A percentile compares a stretch with the other conserved stretches of the same genome.
These are phyloP conservation scores for Porcisia hertigi DNA, from an alignment of 208 protist species.

Conservation along the genomic window DNA sequence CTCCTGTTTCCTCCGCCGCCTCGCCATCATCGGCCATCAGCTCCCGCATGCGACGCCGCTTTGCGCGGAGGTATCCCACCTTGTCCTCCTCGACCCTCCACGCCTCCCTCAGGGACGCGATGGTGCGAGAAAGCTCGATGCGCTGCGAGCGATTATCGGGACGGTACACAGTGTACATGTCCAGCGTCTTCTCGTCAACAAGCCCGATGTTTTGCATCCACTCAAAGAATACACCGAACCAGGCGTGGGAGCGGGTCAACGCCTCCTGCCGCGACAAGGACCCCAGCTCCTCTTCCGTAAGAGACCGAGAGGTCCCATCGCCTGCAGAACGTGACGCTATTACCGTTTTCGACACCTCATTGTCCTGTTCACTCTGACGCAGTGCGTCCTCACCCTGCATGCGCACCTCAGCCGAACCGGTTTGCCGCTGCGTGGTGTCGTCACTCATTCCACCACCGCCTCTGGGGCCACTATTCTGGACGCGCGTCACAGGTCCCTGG, in stretches of 20 bases:
- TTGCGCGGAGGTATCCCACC: conserved; percentile 65
- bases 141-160: conserved; percentile 76
- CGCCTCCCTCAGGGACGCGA: conserved; percentile 43
- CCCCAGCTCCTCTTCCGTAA: conserved; percentile 25
- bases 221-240: conserved; percentile 75
- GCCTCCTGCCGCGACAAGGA: conserved; percentile 64
- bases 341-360: not conserved
- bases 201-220: conserved; percentile 73
- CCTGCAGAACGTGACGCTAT: not conserved
- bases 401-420: conserved; percentile 11
- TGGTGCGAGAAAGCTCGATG: conserved; percentile 69
- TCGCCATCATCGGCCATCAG: conserved; percentile 73
- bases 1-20: conserved; percentile 50
- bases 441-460: not conserved
- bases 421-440: not conserved
- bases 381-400: conserved; percentile 20
- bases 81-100: conserved; percentile 54
- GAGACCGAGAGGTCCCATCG: not conserved
- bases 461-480: not conserved
- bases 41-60: conserved; percentile 71
- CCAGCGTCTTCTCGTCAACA: conserved; percentile 69
- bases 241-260: conserved; percentile 63
- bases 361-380: conserved; percentile 9
- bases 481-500: conserved; percentile 35
- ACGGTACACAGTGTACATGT: conserved; percentile 58